Percentiles rank a stretch among this genome's conserved stretches.
These are phyloP conservation scores for Termitomyces sp. DNA, from an alignment of 768 basidiomycete genomes.

Conservation along the genomic window DNA sequence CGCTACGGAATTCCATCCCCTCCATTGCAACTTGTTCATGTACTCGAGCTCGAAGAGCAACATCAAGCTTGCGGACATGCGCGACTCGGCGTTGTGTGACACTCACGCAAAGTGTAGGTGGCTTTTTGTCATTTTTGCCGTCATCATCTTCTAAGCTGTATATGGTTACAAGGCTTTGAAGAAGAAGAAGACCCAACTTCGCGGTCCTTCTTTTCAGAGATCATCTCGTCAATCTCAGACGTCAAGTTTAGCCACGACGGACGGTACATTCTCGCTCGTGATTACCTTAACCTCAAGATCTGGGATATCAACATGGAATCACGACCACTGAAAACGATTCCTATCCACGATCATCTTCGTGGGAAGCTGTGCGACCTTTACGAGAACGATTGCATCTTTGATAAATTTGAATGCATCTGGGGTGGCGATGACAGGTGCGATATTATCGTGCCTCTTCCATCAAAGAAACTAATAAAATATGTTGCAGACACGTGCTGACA, in stretches of 20 bases:
- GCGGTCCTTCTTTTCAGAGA: constrained; percentile 99
- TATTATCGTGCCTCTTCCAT: neutral
- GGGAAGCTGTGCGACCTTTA: constrained; percentile 98
- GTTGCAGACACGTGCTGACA: constrained; percentile 87
- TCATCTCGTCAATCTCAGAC: constrained; percentile 98
- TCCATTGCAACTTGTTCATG: constrained; percentile 98
- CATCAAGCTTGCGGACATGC: constrained; percentile 99
- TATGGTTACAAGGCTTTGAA: constrained; percentile 71
- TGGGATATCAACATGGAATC: constrained; percentile 99
- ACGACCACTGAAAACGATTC: constrained; percentile 93
- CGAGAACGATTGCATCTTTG: constrained; percentile 99
- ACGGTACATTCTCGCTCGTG: constrained; percentile 92
- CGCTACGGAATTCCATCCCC: constrained; percentile 98
- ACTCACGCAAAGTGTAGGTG: constrained; percentile 89
- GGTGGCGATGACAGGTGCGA: constrained; percentile 92
- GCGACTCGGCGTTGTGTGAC: constrained; percentile 95
- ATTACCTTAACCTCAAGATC: constrained; percentile 97
- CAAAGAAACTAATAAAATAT: constrained; percentile 12
- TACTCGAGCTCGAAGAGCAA: constrained; percentile 99
- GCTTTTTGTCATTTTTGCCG: neutral
- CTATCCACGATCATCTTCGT: constrained; percentile 96
- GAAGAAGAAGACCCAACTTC: constrained; percentile 98
- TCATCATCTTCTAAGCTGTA: constrained; percentile 5
- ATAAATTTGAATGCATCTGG: constrained; percentile 99
- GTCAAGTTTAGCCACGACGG: constrained; percentile 99